Evolutionary conservation across 352 stramenopile species (phyloP).

Genomic region (Phytophthora multivora): DNA sequence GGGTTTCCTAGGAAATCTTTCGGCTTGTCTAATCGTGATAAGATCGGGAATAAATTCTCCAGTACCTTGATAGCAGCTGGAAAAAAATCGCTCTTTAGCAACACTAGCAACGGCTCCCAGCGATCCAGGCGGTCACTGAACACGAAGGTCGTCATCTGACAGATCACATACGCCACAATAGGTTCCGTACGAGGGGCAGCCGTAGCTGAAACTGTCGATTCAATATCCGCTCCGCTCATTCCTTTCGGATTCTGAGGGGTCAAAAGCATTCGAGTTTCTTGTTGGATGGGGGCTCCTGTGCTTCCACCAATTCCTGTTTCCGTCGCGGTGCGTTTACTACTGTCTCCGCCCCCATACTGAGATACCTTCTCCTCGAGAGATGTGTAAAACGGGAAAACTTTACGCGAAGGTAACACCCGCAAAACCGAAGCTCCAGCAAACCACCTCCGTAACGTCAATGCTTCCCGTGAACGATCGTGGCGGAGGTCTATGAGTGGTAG

Average conservation of each 20-base stretch:
- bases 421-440: constrained; percentile 52
- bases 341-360: constrained; percentile 15
- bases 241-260: constrained; percentile 29
- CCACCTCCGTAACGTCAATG: constrained; percentile 75
- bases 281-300: constrained; percentile 45
- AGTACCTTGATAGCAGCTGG: constrained; percentile 69
- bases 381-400: constrained; percentile 62
- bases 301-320: constrained; percentile 18
- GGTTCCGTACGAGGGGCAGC: constrained; percentile 73
- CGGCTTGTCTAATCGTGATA: constrained; percentile 58
- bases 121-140: constrained; percentile 79
- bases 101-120: constrained; percentile 78
- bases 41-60: constrained; percentile 71
- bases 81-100: constrained; percentile 73
- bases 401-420: constrained; percentile 35
- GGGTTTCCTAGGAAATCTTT: constrained; percentile 24
- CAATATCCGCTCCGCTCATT: constrained; percentile 23
- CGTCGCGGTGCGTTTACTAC: neutral
- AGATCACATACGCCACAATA: constrained; percentile 88
- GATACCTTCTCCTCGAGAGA: constrained; percentile 48
- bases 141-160: constrained; percentile 78
- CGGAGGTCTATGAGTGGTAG: constrained; percentile 74
- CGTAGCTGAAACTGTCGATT: constrained; percentile 34
- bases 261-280: constrained; percentile 35
- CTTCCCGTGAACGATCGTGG: constrained; percentile 74